These are phyloP conservation scores for Chimonanthus salicifolius DNA, from an alignment of 164 flowering plant genomes.

Conservation along the genomic window DNA sequence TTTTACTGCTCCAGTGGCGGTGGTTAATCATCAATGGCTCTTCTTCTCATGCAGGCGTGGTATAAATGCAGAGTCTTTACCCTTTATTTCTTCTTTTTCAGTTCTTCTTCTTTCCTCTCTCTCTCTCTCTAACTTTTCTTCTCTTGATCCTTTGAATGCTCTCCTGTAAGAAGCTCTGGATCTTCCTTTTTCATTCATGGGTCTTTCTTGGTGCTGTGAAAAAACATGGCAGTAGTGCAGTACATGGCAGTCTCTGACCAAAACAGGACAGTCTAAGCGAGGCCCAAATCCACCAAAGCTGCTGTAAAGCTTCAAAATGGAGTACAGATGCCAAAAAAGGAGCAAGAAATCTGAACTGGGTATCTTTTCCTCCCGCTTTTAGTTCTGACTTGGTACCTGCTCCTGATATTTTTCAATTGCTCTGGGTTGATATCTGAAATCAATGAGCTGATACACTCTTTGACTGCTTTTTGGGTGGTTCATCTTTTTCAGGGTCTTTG, in stretches of 20 bases:
- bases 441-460: slow-evolving; percentile 18
- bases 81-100: slow-evolving; percentile 11
- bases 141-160: neutral
- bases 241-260: slow-evolving; percentile 24
- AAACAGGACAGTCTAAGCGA: slow-evolving; percentile 26
- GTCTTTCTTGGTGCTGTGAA: neutral
- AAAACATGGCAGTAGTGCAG: slow-evolving; percentile 6
- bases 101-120: no score
- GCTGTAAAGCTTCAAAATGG: slow-evolving; percentile 29
- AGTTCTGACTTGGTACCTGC: slow-evolving; percentile 21
- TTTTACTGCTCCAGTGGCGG: slow-evolving; percentile 57
- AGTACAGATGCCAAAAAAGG: slow-evolving; percentile 44
- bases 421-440: slow-evolving; percentile 36
- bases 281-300: slow-evolving; percentile 28
- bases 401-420: neutral
- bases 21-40: slow-evolving; percentile 92
- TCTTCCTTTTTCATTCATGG: neutral
- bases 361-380: slow-evolving; percentile 47
- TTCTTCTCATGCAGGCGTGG: slow-evolving; percentile 82
- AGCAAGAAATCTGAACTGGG: slow-evolving; percentile 58
- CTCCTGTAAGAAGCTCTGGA: slow-evolving; percentile 3
- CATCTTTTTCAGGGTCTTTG: slow-evolving; percentile 5
- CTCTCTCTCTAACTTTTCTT: no score
- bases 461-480: slow-evolving; percentile 6
- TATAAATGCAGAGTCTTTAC: slow-evolving; percentile 64